Conservation (phyloP, 805 yeast genomes). For the Metschnikowia bowlesiae region DNA sequence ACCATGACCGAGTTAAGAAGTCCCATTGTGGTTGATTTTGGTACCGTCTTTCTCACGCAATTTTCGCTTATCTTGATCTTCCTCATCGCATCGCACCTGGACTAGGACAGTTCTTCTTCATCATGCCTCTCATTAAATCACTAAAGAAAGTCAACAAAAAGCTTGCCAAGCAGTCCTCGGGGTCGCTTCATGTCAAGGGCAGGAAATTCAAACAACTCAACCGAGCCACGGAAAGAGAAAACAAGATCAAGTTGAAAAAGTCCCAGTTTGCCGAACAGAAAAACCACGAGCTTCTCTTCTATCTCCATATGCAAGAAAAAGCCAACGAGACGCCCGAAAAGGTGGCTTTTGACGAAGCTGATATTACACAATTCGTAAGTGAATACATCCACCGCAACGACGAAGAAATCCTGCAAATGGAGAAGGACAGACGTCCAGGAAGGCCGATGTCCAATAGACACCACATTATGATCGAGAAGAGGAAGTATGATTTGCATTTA, state of each 20-base stretch:
- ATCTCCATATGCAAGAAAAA: conserved; percentile 52
- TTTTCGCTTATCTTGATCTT: conserved; percentile 2
- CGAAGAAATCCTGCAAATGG: conserved; percentile 65
- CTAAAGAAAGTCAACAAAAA: conserved; percentile 61
- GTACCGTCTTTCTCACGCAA: neutral
- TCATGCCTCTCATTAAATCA: conserved; percentile 67
- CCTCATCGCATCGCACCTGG: conserved; percentile 4
- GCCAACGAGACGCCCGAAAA: conserved; percentile 26
- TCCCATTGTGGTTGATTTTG: neutral
- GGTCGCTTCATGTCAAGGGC: conserved; percentile 78
- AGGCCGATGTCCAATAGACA: conserved; percentile 78
- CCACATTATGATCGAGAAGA: conserved; percentile 56
- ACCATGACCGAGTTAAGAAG: neutral
- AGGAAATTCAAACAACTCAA: conserved; percentile 80
- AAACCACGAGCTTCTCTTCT: conserved; percentile 55
- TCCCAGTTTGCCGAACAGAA: conserved; percentile 53
- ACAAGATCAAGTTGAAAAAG: conserved; percentile 59
- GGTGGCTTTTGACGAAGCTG: conserved; percentile 47
- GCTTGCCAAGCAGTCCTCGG: conserved; percentile 47
- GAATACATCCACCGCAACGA: conserved; percentile 66
- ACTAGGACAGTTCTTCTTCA: neutral
- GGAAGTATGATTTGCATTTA: conserved; percentile 56
- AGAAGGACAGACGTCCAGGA: conserved; percentile 70
- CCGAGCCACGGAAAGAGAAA: conserved; percentile 83
- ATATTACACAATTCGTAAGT: conserved; percentile 57